Evolutionary conservation across 1,139 yeast species (phyloP), one percentile per base, ranked within the genome.

Genomic region (Debaryomyces sp.): DNA sequence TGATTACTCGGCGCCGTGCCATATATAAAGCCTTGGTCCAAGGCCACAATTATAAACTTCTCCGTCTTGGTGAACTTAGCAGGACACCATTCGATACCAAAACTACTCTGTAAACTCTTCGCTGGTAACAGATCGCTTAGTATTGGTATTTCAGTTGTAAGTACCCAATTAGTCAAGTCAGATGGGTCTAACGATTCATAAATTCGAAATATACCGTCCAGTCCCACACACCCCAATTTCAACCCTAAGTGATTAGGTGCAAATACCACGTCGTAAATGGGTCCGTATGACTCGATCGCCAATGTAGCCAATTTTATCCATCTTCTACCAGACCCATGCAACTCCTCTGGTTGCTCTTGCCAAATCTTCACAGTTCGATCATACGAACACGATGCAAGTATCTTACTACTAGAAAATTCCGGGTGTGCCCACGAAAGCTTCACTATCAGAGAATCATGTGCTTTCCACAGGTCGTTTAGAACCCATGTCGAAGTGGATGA

Each of bases 401-500:
- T 75, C 55, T 73, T 75, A 44, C 74, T 67, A 60, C 89, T 89
- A 5, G 96, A 95, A 65, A 84, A 91, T 64, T 91, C 96, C 1
- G 99, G 99, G 48, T 89, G 87, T 0, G 98, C 97, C 96, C 97
- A 94, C 46, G 85, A 83, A 5, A 94, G 75, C 56, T 87, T 83
- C 41, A 89, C 87, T 27, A 94, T 81, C 54, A 92, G 84, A 6
- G 96, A 86, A 59, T 94, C 97, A 63, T 94, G 99, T 1, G 98
- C 98, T 58, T 88, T 88, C 96, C 97, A 92, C 54, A 88, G 85
- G 66, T 91, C 97, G 57, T 85, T 84, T 48, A 87, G 68, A 13
- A 81, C 81, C 97, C 97, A 92, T 27, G 83, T 79, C 27, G 74
- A 71, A 6, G 81, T 68, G 24, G 71, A 54, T 12, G 81, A 66